phyloP scores from a whole-genome alignment of 352 stramenopile species.

The Pythium myriotylum region DNA sequence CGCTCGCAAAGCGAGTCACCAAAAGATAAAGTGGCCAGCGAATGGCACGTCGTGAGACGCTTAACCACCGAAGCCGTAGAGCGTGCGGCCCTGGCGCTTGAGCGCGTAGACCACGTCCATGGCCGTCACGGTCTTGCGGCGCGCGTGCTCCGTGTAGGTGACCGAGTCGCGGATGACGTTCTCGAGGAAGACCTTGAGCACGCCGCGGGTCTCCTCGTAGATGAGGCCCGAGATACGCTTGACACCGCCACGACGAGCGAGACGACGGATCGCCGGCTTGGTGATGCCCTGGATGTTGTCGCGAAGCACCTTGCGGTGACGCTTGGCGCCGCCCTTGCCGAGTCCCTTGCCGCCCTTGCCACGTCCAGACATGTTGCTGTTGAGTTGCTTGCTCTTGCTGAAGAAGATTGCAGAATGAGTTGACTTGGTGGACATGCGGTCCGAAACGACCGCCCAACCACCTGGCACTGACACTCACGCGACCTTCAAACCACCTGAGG shows the following conservation, averaged over 20 bases:
- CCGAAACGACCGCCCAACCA: background rate
- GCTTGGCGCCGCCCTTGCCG: slow-evolving; percentile 96
- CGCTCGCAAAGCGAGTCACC: slow-evolving; percentile 78
- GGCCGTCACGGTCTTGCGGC: slow-evolving; percentile 93
- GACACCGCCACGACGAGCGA: slow-evolving; percentile 54
- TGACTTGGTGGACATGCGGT: background rate
- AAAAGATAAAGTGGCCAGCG: slow-evolving; percentile 85
- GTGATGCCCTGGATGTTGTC: slow-evolving; percentile 99
- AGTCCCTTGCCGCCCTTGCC: slow-evolving; percentile 96
- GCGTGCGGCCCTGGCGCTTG: slow-evolving; percentile 92
- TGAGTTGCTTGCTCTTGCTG: slow-evolving; percentile 48
- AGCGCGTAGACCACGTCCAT: slow-evolving; percentile 96
- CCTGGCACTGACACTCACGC: background rate
- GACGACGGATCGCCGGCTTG: slow-evolving; percentile 87
- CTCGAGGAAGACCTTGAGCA: slow-evolving; percentile 67
- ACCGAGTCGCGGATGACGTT: slow-evolving; percentile 61
- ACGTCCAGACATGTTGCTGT: slow-evolving; percentile 51
- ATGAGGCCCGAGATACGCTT: slow-evolving; percentile 61
- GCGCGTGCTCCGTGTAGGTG: slow-evolving; percentile 85
- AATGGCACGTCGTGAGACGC: slow-evolving; percentile 70
- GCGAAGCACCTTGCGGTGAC: slow-evolving; percentile 96
- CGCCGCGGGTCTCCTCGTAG: slow-evolving; percentile 76
- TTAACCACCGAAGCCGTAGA: slow-evolving; percentile 85
- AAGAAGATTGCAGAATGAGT: slow-evolving; percentile 74
- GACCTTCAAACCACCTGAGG: background rate